These are phyloP conservation scores for Pleurotus sapidus DNA, from an alignment of 768 basidiomycete genomes.

Conservation along the genomic window DNA sequence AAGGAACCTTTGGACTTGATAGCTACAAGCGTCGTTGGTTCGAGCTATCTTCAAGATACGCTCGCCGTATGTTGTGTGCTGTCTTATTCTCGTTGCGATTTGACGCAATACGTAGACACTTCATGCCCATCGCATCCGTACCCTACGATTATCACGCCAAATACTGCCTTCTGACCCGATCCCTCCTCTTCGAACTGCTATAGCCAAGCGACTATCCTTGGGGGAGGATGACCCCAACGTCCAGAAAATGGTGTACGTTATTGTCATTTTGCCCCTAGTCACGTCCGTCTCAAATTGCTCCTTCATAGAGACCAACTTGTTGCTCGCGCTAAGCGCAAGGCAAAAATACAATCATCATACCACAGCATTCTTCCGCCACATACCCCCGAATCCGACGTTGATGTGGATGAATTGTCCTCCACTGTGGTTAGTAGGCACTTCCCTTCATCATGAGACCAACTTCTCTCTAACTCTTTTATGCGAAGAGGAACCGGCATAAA, in stretches of 20 bases:
- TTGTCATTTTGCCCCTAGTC: too few species aligned
- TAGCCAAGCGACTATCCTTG: not conserved
- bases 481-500: not conserved
- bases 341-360: not conserved
- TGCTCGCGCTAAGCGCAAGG: not conserved
- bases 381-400: not conserved
- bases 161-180: not conserved
- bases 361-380: not conserved
- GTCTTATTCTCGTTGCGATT: not conserved
- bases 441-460: too few species aligned
- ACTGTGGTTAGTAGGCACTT: not conserved
- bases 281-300: not conserved
- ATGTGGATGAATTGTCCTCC: not conserved
- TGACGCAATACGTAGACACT: not conserved
- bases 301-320: not conserved
- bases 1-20: not conserved
- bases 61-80: not conserved
- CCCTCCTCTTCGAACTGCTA: not conserved
- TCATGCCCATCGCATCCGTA: not conserved
- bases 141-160: not conserved
- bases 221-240: not conserved
- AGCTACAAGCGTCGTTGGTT: not conserved
- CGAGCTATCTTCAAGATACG: not conserved
- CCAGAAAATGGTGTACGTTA: not conserved
- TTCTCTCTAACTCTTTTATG: too few species aligned